Evolutionary conservation across 2,329 filamentous ascomycete genomes (phyloP), one percentile per base, ranked within the genome.

Genomic region (Phyllosticta citriasiana): DNA sequence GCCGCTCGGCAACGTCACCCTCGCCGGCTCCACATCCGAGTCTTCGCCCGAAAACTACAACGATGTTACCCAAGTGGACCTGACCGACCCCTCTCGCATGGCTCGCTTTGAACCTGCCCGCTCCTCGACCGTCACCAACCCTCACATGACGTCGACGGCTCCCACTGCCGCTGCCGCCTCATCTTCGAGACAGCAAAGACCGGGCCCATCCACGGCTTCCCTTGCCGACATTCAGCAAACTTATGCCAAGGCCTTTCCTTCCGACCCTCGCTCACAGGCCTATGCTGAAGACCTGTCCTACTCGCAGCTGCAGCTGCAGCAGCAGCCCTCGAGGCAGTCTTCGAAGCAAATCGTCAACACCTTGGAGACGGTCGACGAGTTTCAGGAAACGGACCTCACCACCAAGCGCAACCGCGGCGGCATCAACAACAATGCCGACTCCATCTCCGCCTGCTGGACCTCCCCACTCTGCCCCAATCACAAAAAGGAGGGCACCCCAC

Each of bases 391-490:
- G 63, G 60, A 62, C 25, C n/a, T 68, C 2, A 70, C 66, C 7
- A 59, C 62, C 16, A 75, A 75, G 65, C 68, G 73, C n/a, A 72
- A 63, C 58, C 73, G 70, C 64, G 53, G 55, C 8, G 27, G 50
- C 54, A 40, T 40, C 35, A 30, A 22, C 54, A 69, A 65, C n/a
- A 71, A 71, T 61, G 67, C 71, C 30, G 74, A 76, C 58, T 70
- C 72, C 26, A 63, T 74, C 7, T 73, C 74, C 26, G 72, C 73
- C 16, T 76, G 74, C 64, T 76, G 74, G 74, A 75, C 72, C 6
- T 75, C 73, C 40, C 74, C 74, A 12, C 64, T 76, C 3, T 76
- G 74, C 60, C 74, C 74, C 14, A 75, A 75, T 56, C 70, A 75
- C 63, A 69, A 69, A 27, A 69, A 73, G 53, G 70, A 73, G 35